Evolutionary conservation across 164 flowering plant species (phyloP), one percentile per base, ranked within the genome.

Genomic region (Sedum album): DNA sequence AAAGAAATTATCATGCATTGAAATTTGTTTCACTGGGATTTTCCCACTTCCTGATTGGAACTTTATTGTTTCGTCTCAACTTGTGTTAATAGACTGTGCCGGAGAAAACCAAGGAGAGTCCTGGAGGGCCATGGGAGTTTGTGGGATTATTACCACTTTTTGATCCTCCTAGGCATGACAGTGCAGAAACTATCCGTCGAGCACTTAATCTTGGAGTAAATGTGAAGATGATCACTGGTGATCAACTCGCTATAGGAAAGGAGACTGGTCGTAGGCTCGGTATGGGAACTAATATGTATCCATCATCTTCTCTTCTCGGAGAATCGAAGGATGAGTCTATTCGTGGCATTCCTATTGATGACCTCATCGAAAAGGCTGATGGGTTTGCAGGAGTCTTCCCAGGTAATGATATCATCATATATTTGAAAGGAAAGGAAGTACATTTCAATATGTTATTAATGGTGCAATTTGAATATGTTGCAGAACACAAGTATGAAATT

Each of bases 201-300:
- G n/a, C n/a, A n/a, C n/a, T n/a, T n/a, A n/a, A 84, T 51, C 92
- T 91, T 5, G 97, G 97, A 35, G 90, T 91, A 66, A 89, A 81
- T 66, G 97, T 91, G 38, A 91, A 91, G 83, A 91, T 91, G 97
- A 91, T 91, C 74, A 91, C 96, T 2, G 96, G 97, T 68, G 97
- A 91, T 46, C 96, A 91, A 67, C 90, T 88, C 28, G 97, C 97
- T 65, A 91, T 91, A 65, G 96, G 92, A 57, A 91, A 88, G 70
- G 97, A 91, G 70, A 91, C 97, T 3, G 96, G 93, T 26, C 91
- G 96, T n/a, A n/a, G n/a, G n/a, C n/a, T n/a, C n/a, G n/a, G n/a
- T n/a, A n/a, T n/a, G n/a, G n/a, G n/a, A n/a, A n/a, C n/a, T n/a
- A n/a, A n/a, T n/a, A n/a, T n/a, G n/a, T n/a, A n/a, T n/a, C n/a